Conservation (phyloP, 257 asterid genomes). For the Phtheirospermum japonicum region DNA sequence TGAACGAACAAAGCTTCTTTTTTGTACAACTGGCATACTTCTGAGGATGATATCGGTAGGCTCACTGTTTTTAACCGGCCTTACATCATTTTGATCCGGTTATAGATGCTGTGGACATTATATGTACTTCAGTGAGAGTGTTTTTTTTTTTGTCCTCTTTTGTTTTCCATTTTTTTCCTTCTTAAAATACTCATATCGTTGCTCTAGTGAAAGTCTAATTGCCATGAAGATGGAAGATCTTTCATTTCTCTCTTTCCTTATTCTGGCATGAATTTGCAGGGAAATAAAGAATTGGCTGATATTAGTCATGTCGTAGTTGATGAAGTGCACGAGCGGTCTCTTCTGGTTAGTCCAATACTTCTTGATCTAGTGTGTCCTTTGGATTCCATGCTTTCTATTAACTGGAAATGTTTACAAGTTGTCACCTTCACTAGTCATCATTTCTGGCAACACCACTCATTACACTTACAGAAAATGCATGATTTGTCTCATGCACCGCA, state of each 20-base stretch:
- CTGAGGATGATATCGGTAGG: slow-evolving; percentile 92
- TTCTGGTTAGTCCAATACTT: slow-evolving; percentile 66
- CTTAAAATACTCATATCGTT: not conserved
- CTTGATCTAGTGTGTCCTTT: slow-evolving; percentile 15
- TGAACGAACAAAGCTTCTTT: slow-evolving; percentile 87
- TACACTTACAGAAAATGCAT: slow-evolving; percentile 2
- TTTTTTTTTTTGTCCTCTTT: not conserved
- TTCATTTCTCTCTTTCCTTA: slow-evolving; percentile 20
- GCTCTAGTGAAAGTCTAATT: slow-evolving; percentile 19
- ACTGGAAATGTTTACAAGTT: slow-evolving; percentile 12
- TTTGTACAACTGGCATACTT: slow-evolving; percentile 98
- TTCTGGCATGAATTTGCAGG: slow-evolving; percentile 52
- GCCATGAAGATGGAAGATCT: slow-evolving; percentile 15
- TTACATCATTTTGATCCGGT: slow-evolving; percentile 19
- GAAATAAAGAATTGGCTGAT: slow-evolving; percentile 72
- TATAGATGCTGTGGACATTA: slow-evolving; percentile 20
- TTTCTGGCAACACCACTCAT: not conserved
- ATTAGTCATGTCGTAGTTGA: slow-evolving; percentile 93
- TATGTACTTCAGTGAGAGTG: not conserved
- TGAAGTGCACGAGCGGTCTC: slow-evolving; percentile 98
- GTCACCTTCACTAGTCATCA: slow-evolving; percentile 19
- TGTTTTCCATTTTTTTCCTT: not conserved
- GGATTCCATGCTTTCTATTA: slow-evolving; percentile 20
- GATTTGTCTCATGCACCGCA: not conserved
- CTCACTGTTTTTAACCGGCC: slow-evolving; percentile 13